Evolutionary conservation across 345 rosid species (phyloP).

Genomic region (Brassica incana): DNA sequence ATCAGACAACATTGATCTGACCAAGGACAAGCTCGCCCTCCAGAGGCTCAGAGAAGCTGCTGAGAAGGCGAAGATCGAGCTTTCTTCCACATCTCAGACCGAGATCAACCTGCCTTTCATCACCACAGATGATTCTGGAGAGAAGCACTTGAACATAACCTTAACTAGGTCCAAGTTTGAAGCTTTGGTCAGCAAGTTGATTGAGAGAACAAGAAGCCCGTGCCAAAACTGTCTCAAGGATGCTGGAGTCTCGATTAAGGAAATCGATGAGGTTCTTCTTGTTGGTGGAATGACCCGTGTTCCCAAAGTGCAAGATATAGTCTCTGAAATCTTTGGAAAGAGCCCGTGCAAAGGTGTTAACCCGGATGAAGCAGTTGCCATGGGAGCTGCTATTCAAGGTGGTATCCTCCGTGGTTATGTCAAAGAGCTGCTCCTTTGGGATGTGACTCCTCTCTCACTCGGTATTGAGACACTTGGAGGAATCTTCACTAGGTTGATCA

Average conservation of each 20-base stretch:
- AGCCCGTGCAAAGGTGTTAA: constrained; percentile 52
- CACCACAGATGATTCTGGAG: constrained; percentile 50
- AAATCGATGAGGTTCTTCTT: constrained; percentile 47
- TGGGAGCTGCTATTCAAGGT: constrained; percentile 56
- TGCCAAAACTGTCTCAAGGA: constrained; percentile 52
- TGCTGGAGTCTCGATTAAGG: constrained; percentile 44
- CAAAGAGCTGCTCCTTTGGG: constrained; percentile 48
- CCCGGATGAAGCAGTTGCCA: constrained; percentile 51
- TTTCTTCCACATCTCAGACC: constrained; percentile 49
- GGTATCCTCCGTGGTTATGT: constrained; percentile 56
- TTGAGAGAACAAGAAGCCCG: constrained; percentile 43
- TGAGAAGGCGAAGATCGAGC: constrained; percentile 53
- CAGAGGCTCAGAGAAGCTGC: constrained; percentile 55
- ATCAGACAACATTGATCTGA: constrained; percentile 43
- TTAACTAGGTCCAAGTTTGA: constrained; percentile 49
- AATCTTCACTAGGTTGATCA: constrained; percentile 50
- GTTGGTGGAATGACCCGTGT: constrained; percentile 61
- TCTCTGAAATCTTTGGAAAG: constrained; percentile 49
- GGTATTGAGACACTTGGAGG: constrained; percentile 64
- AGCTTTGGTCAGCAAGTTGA: constrained; percentile 38
- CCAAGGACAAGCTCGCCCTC: constrained; percentile 51
- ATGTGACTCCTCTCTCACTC: constrained; percentile 49
- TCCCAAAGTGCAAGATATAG: constrained; percentile 52
- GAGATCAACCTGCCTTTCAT: constrained; percentile 52
- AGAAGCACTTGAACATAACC: constrained; percentile 49